phyloP scores from a whole-genome alignment of 108 stramenopile species.

The Tribonema minus region DNA sequence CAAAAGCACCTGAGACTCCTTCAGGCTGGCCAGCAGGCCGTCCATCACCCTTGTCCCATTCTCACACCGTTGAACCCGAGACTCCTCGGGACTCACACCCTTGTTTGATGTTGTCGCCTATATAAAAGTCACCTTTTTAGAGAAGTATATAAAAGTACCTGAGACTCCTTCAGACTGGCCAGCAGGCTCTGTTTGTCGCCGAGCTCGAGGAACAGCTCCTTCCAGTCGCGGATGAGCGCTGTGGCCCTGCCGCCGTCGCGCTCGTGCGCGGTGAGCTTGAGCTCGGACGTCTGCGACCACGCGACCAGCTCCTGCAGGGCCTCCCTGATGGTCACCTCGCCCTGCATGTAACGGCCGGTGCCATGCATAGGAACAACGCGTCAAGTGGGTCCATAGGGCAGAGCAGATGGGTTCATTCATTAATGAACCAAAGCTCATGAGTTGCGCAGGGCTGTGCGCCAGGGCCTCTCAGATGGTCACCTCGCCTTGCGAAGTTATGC shows the following conservation, averaged over 20 bases:
- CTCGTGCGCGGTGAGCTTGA: constrained; percentile 56
- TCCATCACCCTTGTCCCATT: no score
- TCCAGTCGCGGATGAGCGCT: constrained; percentile 64
- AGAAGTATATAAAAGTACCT: no score
- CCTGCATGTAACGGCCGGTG: no score
- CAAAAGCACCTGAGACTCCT: constrained; percentile 59
- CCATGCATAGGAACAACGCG: no score
- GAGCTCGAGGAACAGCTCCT: constrained; percentile 61
- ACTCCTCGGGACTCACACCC: no score
- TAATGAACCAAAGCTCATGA: no score
- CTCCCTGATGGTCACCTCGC: constrained; percentile 65
- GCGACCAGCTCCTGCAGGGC: constrained; percentile 62
- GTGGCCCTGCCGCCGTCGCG: constrained; percentile 37
- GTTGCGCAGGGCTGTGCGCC: no score
- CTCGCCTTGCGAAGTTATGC: constrained; percentile 54
- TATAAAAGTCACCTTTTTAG: no score
- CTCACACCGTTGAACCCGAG: no score
- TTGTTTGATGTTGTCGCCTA: no score
- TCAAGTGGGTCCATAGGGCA: no score
- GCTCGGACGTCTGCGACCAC: constrained; percentile 60
- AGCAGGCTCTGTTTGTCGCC: constrained; percentile 69
- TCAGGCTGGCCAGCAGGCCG: constrained; percentile 58
- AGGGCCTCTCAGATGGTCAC: constrained; percentile 65
- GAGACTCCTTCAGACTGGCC: constrained; percentile 60
- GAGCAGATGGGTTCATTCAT: no score